phyloP scores from a whole-genome alignment of 1,139 yeast species.

The Meyerozyma athensensis region DNA sequence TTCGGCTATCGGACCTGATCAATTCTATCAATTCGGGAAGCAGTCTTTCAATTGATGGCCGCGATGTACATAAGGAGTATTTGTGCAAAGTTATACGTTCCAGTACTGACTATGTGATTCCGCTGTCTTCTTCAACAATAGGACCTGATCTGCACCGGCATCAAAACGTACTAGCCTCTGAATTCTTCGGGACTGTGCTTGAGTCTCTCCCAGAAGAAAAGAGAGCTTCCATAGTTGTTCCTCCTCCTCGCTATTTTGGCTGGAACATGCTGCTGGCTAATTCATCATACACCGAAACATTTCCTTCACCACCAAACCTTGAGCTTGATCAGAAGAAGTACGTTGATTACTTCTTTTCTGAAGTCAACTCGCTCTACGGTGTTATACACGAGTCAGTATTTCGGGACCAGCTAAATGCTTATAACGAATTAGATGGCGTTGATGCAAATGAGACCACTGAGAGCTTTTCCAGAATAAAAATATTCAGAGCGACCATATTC shows the following conservation, averaged over 20 bases:
- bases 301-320: conserved; percentile 23
- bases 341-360: conserved; percentile 42
- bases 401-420: conserved; percentile 46
- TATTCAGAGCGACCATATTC: conserved; percentile 51
- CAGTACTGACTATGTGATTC: background rate
- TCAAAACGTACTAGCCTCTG: conserved; percentile 44
- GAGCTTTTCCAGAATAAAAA: conserved; percentile 28
- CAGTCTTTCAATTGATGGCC: background rate
- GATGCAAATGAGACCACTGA: conserved; percentile 1
- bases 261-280: conserved; percentile 64
- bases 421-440: conserved; percentile 15
- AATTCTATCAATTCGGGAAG: conserved; percentile 17
- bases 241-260: conserved; percentile 58
- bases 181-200: conserved; percentile 39
- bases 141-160: conserved; percentile 37
- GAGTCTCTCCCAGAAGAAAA: conserved; percentile 34
- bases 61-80: background rate
- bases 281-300: conserved; percentile 37
- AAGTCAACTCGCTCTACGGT: conserved; percentile 52
- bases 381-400: conserved; percentile 54
- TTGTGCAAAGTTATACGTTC: background rate
- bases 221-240: conserved; percentile 37
- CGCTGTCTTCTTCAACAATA: background rate
- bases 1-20: conserved; percentile 35
- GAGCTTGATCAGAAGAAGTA: conserved; percentile 13